phyloP scores from a whole-genome alignment of 768 basidiomycete species.

The Boletus speciosus region DNA sequence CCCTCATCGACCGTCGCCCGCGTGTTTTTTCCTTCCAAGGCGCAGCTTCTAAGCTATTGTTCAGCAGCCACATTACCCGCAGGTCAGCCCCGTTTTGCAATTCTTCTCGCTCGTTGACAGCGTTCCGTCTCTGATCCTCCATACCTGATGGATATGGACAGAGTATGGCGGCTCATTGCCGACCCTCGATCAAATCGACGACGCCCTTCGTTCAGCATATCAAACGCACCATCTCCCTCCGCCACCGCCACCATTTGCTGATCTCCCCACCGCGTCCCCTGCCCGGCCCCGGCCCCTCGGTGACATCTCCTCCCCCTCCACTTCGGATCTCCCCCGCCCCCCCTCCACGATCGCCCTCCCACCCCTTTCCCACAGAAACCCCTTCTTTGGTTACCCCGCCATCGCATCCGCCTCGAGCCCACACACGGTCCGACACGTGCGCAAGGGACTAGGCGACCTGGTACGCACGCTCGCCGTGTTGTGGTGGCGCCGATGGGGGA shows the following conservation, averaged over 20 bases:
- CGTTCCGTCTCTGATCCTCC: slow-evolving; percentile 10
- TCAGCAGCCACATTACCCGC: slow-evolving; percentile 50
- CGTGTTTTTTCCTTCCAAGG: slow-evolving; percentile 60
- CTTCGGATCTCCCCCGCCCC: not conserved
- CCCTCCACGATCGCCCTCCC: slow-evolving; percentile 32
- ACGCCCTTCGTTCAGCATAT: slow-evolving; percentile 38
- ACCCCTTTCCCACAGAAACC: slow-evolving; percentile 61
- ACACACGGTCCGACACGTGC: slow-evolving; percentile 53
- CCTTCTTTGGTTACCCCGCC: slow-evolving; percentile 73
- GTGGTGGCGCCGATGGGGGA: slow-evolving; percentile 66
- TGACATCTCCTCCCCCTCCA: not conserved
- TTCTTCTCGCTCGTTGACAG: not conserved
- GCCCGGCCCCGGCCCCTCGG: not conserved
- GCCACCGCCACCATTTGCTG: not conserved
- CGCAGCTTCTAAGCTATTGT: slow-evolving; percentile 56
- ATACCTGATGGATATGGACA: slow-evolving; percentile 32
- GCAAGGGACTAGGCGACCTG: slow-evolving; percentile 67
- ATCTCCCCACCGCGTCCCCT: not conserved
- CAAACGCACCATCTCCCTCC: slow-evolving; percentile 6
- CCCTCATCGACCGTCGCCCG: slow-evolving; percentile 57
- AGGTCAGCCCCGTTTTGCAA: slow-evolving; percentile 27
- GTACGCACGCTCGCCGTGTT: slow-evolving; percentile 56
- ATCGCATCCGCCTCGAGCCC: slow-evolving; percentile 29
- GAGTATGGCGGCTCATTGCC: slow-evolving; percentile 69
- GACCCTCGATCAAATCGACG: slow-evolving; percentile 45